Evolutionary conservation across 768 basidiomycete species (phyloP), one percentile per base, ranked within the genome.

Genomic region (Serendipita sp.): DNA sequence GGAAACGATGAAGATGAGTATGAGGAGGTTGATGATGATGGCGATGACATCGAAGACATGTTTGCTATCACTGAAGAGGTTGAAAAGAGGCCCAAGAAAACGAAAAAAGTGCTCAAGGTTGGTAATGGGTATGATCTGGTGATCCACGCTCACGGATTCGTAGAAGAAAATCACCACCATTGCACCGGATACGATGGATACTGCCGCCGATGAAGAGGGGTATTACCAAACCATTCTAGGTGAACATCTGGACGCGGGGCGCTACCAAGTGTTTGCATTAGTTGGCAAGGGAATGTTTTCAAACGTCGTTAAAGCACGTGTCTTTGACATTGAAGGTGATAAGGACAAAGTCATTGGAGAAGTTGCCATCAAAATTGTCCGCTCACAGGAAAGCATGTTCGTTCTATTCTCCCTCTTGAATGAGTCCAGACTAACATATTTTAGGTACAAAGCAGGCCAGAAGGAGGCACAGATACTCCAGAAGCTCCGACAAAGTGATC

Each of bases 211-310:
- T 74, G 72, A 88, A 0, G 96, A 99, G 75, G 96, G 96, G 0
- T 98, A 98, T 73, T 99, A 98, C 72, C 84, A 85, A 65, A 83
- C 96, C 63, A 91, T 94, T 63, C 83, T 97, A 15, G 96, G 95
- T 48, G 96, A 99, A 75, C 85, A 91, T 66, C 79, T 99, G 16
- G 94, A 96, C 70, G 83, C 85, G 32, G 93, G 90, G 3, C 83
- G 88, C 46, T 99, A 98, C 72, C 91, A 96, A 73, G 91, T 99
- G 8, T 93, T 89, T 69, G 91, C 91, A 56, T 89, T 84, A 56
- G 79, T 98, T n/a, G 96, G 96, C 16, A 94, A 95, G 73, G 96
- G 96, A 56, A 99, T 99, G 95, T 99, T 98, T 73, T 92, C 93
- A 56, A 91, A 90, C 65, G 96, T 99, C 60, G 92, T 97, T 32